These are phyloP conservation scores for Aegilops sharonensis DNA, from an alignment of 176 grass and related monocot genomes.

Conservation along the genomic window DNA sequence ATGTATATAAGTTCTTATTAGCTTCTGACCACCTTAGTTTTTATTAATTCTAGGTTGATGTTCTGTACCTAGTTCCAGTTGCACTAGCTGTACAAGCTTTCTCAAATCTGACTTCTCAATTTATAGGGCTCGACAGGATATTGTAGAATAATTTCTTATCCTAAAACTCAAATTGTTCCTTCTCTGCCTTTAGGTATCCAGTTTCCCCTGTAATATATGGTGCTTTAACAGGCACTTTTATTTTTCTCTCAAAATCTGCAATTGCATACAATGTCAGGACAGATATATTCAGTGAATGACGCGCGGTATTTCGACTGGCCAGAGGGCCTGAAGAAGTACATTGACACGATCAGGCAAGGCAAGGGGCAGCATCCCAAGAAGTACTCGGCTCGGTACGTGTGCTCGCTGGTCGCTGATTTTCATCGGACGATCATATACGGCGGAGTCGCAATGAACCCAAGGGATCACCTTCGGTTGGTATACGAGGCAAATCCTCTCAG, in stretches of 20 bases:
- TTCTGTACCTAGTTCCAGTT: not conserved
- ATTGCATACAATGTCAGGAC: slow-evolving; percentile 51
- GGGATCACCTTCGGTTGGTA: slow-evolving; percentile 85
- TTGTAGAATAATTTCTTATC: not conserved
- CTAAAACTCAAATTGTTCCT: not conserved
- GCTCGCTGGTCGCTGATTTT: slow-evolving; percentile 87
- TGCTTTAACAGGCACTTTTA: not conserved
- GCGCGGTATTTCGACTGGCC: slow-evolving; percentile 95
- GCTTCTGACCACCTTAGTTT: not conserved
- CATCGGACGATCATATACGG: slow-evolving; percentile 85
- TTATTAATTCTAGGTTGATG: not conserved
- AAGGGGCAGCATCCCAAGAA: slow-evolving; percentile 90
- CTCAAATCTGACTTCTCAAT: not conserved
- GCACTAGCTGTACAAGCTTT: not conserved
- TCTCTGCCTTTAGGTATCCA: not conserved
- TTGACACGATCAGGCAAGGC: slow-evolving; percentile 88
- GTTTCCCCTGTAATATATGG: not conserved
- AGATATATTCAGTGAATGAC: slow-evolving; percentile 97
- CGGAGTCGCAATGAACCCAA: slow-evolving; percentile 92
- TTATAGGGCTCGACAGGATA: not conserved
- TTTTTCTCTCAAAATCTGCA: slow-evolving; percentile 3
- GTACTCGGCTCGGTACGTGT: slow-evolving; percentile 91
- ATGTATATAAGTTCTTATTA: not conserved
- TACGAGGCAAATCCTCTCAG: slow-evolving; percentile 93
- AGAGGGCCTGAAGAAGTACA: slow-evolving; percentile 79